A percentile compares a stretch with the other conserved stretches of the same genome.
Evolutionary conservation across 2,329 filamentous ascomycete genomes (phyloP).

Genomic region (Calonectria pauciramosa): DNA sequence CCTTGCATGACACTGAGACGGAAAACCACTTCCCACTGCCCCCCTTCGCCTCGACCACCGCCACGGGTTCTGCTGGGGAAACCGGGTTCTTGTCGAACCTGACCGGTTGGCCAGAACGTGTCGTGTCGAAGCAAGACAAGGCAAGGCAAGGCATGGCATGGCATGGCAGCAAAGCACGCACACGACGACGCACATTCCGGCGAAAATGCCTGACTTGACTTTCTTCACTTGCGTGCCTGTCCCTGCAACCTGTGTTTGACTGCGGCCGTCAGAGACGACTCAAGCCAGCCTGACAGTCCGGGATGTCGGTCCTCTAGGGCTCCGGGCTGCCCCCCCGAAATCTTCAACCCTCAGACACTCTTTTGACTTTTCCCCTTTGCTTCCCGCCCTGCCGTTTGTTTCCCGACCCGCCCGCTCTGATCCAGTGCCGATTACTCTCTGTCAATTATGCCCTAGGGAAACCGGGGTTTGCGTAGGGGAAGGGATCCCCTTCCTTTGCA

Average conservation of each 20-base stretch:
- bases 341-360: not conserved
- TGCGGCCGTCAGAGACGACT: not conserved
- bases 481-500: conserved; percentile 12
- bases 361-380: conserved; percentile 1
- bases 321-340: not conserved
- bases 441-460: not conserved
- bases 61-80: not conserved
- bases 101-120: not conserved
- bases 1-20: conserved; percentile 5
- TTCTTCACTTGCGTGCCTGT: not conserved
- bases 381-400: conserved; percentile 9
- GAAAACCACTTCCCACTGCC: not conserved
- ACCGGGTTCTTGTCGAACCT: not conserved
- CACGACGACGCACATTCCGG: not conserved
- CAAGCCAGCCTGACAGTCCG: not conserved
- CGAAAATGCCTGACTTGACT: not conserved
- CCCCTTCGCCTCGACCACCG: not conserved
- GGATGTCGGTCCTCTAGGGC: not conserved
- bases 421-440: conserved; percentile 1
- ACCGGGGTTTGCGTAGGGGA: not conserved
- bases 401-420: conserved; percentile 3
- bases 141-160: no score
- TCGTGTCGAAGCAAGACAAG: not conserved
- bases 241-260: not conserved
- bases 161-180: not conserved